phyloP scores from a whole-genome alignment of 73 alveolate genomes.

The Paramecium caudatum region DNA sequence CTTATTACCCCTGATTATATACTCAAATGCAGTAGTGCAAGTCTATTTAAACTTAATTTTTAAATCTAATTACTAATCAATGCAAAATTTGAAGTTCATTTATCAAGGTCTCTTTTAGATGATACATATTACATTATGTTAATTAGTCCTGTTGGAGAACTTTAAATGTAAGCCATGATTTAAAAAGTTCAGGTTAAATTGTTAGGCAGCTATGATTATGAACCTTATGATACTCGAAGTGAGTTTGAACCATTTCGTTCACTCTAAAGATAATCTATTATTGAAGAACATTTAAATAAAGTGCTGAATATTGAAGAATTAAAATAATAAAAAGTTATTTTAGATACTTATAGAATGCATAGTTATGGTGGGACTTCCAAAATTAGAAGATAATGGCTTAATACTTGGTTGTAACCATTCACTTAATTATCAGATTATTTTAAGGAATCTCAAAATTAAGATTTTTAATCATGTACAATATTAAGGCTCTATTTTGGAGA shows the following conservation, averaged over 20 bases:
- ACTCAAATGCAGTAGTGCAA: neutral
- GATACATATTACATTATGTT: conserved; percentile 53
- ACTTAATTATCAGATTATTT: conserved; percentile 68
- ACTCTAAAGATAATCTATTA: conserved; percentile 61
- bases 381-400: conserved; percentile 67
- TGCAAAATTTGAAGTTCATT: conserved; percentile 68
- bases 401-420: conserved; percentile 71
- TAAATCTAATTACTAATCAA: conserved; percentile 49
- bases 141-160: conserved; percentile 34
- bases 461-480: conserved; percentile 59
- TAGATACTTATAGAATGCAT: conserved; percentile 65
- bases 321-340: conserved; percentile 31
- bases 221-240: conserved; percentile 57
- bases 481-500: conserved; percentile 74
- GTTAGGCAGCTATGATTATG: conserved; percentile 72
- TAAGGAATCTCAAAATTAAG: conserved; percentile 40
- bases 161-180: conserved; percentile 43
- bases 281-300: conserved; percentile 62
- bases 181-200: conserved; percentile 66
- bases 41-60: conserved; percentile 48
- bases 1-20: conserved; percentile 69
- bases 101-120: conserved; percentile 31
- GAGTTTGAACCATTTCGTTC: conserved; percentile 77
- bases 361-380: conserved; percentile 72
- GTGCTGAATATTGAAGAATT: conserved; percentile 59